Base-by-base conservation (phyloP, 129 eudicot species). In the Centaurea solstitialis region DNA sequence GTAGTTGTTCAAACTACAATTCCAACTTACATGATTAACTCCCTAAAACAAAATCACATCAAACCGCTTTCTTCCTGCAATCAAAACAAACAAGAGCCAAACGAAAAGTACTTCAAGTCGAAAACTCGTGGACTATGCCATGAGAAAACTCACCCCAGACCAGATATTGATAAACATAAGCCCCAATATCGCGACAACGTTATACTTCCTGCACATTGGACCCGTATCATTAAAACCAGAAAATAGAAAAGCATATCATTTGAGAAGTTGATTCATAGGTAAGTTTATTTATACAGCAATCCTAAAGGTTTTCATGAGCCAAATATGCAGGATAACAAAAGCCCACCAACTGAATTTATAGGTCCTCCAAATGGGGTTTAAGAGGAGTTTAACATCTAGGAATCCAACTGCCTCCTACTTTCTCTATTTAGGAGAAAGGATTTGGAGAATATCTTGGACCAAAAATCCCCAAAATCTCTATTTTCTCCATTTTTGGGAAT, bases 141-240 rank as follows among this genome's bases (percentile, higher is more conserved):
- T 74, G 7, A 89, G 86, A 79, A 89, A 83, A 68, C 72, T 75
- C 76, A 87, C 72, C 39, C 89, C 93, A 26, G 66, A 82, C 20
- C 89, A 89, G 23, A 87, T 82, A 6, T 91, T 76, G 88, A 89
- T 86, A 43, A 87, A 18, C 79, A 86, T 53, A 53, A 89, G 92
- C 68, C 93, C 92, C 5, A 85, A 5, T n/a, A 86, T 6, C 10
- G 90, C 90, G 66, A 86, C 1, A 90, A 80, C 85, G 43, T 86
- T 76, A 65, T 76, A 91, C 74, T 84, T 91, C 88, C 97, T 91
- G 93, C 85, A 89, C 66, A 21, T 30, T 20, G 4, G 68, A 33
- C 15, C 43, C 71, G 35, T 17, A 12, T 39, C 41, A 26, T 28
- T 10, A 50, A 70, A n/a, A 13, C 9, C 33, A 75, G 65, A 75